Evolutionary conservation across 352 stramenopile genomes (phyloP).

Genomic region (Globisporangium alternatum): DNA sequence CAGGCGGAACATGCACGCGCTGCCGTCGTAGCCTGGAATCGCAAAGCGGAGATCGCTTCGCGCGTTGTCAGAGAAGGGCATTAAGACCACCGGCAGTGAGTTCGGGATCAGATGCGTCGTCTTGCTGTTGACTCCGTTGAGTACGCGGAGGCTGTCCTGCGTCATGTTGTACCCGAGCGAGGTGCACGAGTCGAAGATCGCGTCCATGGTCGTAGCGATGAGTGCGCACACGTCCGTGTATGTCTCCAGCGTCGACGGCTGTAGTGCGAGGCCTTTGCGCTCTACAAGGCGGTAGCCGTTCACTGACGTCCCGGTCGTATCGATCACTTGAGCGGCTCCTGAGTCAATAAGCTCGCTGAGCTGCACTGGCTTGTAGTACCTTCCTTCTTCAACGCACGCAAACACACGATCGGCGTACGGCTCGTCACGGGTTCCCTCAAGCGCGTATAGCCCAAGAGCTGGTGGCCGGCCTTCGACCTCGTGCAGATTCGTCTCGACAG

Average conservation of each 20-base stretch:
- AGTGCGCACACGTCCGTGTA: constrained; percentile 15
- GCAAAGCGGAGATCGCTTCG: not conserved
- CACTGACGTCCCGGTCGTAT: constrained; percentile 18
- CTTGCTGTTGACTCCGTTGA: constrained; percentile 16
- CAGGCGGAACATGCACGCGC: constrained; percentile 29
- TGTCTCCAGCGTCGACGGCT: not conserved
- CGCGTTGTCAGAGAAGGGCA: constrained; percentile 22
- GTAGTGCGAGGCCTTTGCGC: constrained; percentile 2
- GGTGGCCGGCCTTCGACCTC: not conserved
- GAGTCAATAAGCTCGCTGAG: constrained; percentile 15
- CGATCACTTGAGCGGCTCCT: constrained; percentile 3
- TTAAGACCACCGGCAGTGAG: constrained; percentile 21
- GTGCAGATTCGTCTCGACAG: not conserved
- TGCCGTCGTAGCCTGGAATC: constrained; percentile 17
- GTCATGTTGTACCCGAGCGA: constrained; percentile 30
- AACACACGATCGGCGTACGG: constrained; percentile 46
- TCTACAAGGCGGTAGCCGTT: constrained; percentile 25
- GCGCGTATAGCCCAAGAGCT: constrained; percentile 9
- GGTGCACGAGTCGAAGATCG: constrained; percentile 17
- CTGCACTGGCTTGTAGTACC: constrained; percentile 29
- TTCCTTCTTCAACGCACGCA: constrained; percentile 36
- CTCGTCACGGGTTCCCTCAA: constrained; percentile 35
- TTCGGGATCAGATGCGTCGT: constrained; percentile 14
- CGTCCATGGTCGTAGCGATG: constrained; percentile 18
- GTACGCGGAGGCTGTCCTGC: constrained; percentile 15